Conservation (phyloP, 768 basidiomycete genomes). For the Suillus placidus region DNA sequence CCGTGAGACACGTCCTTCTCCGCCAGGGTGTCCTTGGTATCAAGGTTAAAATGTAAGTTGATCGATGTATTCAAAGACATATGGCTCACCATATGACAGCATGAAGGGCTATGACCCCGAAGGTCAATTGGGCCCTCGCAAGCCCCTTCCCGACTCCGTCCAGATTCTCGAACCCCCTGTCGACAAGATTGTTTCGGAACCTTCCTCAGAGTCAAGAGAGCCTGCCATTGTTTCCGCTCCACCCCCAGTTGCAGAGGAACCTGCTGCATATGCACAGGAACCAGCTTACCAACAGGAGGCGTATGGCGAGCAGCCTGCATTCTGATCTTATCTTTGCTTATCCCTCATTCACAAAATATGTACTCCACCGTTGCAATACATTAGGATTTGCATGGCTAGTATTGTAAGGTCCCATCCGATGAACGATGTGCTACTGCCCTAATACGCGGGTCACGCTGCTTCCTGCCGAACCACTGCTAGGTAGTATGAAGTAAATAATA, state of each 20-base stretch:
- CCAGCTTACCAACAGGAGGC: constrained; percentile 46
- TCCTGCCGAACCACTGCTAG: constrained; percentile 50
- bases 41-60: constrained; percentile 96
- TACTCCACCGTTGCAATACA: background rate
- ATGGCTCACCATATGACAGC: constrained; percentile 44
- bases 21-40: constrained; percentile 99
- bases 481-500: constrained; percentile 43
- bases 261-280: constrained; percentile 34
- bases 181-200: constrained; percentile 89
- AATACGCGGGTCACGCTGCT: constrained; percentile 44
- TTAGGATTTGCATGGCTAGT: constrained; percentile 1
- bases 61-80: background rate
- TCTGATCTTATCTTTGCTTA: constrained; percentile 45
- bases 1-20: constrained; percentile 96
- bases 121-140: constrained; percentile 84
- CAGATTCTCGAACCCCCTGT: constrained; percentile 86
- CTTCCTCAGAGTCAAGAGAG: constrained; percentile 88
- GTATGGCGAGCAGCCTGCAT: constrained; percentile 53
- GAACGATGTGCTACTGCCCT: constrained; percentile 2
- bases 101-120: constrained; percentile 98
- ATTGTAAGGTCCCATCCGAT: background rate
- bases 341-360: constrained; percentile 7
- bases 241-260: constrained; percentile 56
- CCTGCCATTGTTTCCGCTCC: constrained; percentile 53
- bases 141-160: constrained; percentile 95